Conservation (phyloP, 1,139 yeast species). For the Saccharomyces hybrid region DNA sequence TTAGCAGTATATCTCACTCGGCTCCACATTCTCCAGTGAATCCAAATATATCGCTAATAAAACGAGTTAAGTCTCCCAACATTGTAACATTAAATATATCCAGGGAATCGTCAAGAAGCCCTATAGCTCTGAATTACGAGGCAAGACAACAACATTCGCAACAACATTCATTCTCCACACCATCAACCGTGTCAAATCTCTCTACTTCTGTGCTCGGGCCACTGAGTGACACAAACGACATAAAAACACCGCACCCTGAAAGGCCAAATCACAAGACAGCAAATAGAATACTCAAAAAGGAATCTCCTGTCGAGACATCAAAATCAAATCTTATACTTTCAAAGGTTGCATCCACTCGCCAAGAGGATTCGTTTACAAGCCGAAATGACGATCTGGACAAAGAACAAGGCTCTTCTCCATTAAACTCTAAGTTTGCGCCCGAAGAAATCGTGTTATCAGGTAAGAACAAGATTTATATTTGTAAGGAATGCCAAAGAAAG, state of each 20-base stretch:
- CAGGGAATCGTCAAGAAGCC: constrained; percentile 31
- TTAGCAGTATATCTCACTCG: constrained; percentile 1
- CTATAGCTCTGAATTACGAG: constrained; percentile 19
- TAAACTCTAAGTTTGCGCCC: constrained; percentile 21
- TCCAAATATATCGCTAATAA: constrained; percentile 26
- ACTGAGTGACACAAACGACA: background rate
- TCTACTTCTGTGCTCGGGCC: background rate
- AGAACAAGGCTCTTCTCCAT: constrained; percentile 6
- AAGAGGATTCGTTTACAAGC: background rate
- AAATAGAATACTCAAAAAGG: background rate
- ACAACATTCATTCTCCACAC: background rate
- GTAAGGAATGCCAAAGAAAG: constrained; percentile 32
- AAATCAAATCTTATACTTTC: background rate
- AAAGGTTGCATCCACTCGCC: background rate
- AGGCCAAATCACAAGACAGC: background rate
- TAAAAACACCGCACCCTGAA: background rate
- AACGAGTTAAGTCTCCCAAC: constrained; percentile 31
- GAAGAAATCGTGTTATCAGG: constrained; percentile 30
- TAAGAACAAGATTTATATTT: constrained; percentile 31
- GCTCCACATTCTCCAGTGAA: constrained; percentile 13
- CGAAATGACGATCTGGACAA: background rate
- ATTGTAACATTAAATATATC: constrained; percentile 32
- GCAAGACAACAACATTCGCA: background rate
- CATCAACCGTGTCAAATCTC: background rate
- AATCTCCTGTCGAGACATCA: background rate